Evolutionary conservation across 345 rosid species (phyloP).

Genomic region (Salix purpurea): DNA sequence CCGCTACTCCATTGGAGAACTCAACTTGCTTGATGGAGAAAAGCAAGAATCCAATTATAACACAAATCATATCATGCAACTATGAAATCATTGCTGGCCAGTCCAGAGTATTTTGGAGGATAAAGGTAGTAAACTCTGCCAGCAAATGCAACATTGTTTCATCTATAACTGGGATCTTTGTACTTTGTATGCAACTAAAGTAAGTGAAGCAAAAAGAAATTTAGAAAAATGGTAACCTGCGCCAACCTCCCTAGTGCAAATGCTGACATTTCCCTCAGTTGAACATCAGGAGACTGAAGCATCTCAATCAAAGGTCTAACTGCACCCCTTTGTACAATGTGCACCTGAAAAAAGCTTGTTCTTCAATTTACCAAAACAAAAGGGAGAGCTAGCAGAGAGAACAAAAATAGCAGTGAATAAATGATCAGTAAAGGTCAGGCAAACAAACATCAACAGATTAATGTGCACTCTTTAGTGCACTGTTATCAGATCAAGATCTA

Average conservation of each 20-base stretch:
- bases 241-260: conserved; percentile 99
- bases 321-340: conserved; percentile 99
- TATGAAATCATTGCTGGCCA: background rate
- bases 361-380: background rate
- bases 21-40: background rate
- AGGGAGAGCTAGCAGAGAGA: background rate
- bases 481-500: background rate
- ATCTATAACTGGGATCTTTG: background rate
- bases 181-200: background rate
- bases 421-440: background rate
- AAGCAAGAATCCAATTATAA: background rate
- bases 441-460: background rate
- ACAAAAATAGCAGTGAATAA: background rate
- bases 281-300: conserved; percentile 87
- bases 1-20: background rate
- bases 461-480: background rate
- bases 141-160: background rate
- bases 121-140: background rate
- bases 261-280: conserved; percentile 97
- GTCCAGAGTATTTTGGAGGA: background rate
- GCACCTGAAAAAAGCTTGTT: conserved; percentile 47
- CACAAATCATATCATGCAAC: background rate
- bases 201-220: background rate
- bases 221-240: conserved; percentile 52
- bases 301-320: conserved; percentile 87